Evolutionary conservation across 2,329 filamentous ascomycete genomes (phyloP), one percentile per base, ranked within the genome.

Genomic region (Hypomyces perniciosus): DNA sequence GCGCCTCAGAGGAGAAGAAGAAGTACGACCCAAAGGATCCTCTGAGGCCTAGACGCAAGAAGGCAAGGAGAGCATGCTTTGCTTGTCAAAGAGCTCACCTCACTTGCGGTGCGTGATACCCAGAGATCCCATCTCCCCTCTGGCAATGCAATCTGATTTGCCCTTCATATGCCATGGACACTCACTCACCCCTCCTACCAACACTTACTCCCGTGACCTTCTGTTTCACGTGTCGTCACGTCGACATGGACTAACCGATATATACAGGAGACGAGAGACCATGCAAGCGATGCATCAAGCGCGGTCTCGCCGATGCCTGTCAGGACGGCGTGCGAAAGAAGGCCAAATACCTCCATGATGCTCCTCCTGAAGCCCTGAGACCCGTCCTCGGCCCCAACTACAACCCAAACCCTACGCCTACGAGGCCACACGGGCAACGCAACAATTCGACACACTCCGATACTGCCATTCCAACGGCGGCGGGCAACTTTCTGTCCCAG

Each of bases 281-380:
- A 48, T 99, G 93, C 67, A 83, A 90, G 64, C 80, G 93, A 63
- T 99, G 93, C 68, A 90, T 97, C 61, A 96, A 96, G 70, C 86
- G 93, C 61, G 89, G 90, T 42, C 80, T 97, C 26, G 88, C 90
- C 62, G 90, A 96, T 66, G 83, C 83, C 54, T 99, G 93, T 65
- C 90, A 96, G 68, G 93, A 99, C 65, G 93, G 93, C 48, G 90
- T 97, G 46, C 86, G 93, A 56, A 99, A 99, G 72, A 99, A 97
- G 78, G 93, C 93, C 47, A 99, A 99, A 69, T 99, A 99, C 68
- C 86, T 99, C 51, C 91, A 97, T 65, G 93, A 97, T 77, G 90
- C 92, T 28, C 91, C 92, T 34, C 83, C 90, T 47, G 90, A 95
- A 66, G 90, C 90, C 42, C 76, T 96, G 55, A 81, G 92, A 65